Evolutionary conservation across 345 rosid species (phyloP).

Genomic region (Chamaenerion angustifolium): DNA sequence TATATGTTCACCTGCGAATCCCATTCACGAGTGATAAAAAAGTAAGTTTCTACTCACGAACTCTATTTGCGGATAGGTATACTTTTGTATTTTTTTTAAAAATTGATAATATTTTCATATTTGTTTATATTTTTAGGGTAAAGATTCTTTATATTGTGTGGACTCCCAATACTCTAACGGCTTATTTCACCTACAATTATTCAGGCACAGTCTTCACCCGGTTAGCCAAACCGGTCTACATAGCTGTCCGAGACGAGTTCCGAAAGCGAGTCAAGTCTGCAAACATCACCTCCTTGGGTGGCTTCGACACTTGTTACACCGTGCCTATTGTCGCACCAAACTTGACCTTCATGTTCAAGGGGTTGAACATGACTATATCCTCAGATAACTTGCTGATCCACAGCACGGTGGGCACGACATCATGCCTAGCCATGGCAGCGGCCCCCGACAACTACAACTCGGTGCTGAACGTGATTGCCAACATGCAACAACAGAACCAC

Average conservation of each 20-base stretch:
- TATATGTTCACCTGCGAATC: no score
- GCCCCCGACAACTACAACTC: constrained; percentile 19
- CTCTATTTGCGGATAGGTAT: no score
- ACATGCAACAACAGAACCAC: constrained; percentile 30
- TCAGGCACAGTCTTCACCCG: constrained; percentile 82
- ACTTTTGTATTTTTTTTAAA: no score
- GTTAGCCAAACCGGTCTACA: constrained; percentile 66
- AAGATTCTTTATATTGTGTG: no score
- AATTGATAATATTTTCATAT: no score
- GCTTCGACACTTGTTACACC: constrained; percentile 94
- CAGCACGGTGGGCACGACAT: constrained; percentile 16
- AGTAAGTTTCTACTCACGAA: no score
- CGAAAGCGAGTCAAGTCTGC: constrained; percentile 37
- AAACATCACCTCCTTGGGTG: constrained; percentile 63
- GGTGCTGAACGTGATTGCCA: constrained; percentile 25
- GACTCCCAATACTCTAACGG: no score
- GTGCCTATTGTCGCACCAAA: constrained; percentile 25
- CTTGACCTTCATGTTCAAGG: constrained; percentile 19
- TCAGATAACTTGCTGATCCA: constrained; percentile 18
- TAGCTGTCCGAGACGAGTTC: constrained; percentile 59
- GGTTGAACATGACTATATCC: constrained; percentile 18
- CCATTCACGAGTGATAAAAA: no score
- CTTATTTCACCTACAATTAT: no score
- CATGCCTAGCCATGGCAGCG: constrained; percentile 23
- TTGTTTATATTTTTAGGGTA: no score